These are phyloP conservation scores for Thuja plicata DNA, from an alignment of 83 land plant genomes.

Conservation along the genomic window DNA sequence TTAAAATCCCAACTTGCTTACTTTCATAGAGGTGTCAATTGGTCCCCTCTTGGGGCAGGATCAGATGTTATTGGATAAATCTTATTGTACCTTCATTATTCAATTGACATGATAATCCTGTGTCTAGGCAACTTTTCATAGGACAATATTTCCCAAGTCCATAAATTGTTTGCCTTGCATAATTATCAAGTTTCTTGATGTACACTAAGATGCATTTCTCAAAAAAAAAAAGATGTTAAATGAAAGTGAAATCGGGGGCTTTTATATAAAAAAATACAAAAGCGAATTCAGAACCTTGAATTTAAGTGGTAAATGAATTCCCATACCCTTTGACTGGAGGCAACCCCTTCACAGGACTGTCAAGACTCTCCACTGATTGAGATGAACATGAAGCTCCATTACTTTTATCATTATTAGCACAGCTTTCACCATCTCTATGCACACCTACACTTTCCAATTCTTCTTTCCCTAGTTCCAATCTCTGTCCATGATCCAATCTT, in stretches of 20 bases:
- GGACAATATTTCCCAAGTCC: neutral
- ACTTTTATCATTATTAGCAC: neutral
- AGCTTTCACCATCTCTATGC: neutral
- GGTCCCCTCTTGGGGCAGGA: neutral
- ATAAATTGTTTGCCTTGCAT: neutral
- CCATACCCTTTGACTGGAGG: neutral
- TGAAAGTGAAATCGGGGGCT: neutral
- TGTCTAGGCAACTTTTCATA: neutral
- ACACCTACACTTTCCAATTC: neutral
- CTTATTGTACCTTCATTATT: neutral
- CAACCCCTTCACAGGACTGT: conserved; percentile 7
- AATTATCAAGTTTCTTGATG: neutral
- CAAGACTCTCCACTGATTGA: neutral
- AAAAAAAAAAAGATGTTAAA: neutral
- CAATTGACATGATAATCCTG: neutral
- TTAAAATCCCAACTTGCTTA: neutral
- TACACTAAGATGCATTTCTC: neutral
- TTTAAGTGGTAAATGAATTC: neutral
- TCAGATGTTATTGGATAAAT: neutral
- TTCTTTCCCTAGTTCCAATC: neutral
- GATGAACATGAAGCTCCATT: neutral
- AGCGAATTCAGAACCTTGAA: neutral
- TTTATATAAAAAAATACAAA: no score
- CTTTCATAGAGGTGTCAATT: neutral
- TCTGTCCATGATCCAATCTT: neutral